These are phyloP conservation scores for Ceratocystis cacaofunesta DNA, from an alignment of 2,329 filamentous ascomycete species.

Conservation along the genomic window DNA sequence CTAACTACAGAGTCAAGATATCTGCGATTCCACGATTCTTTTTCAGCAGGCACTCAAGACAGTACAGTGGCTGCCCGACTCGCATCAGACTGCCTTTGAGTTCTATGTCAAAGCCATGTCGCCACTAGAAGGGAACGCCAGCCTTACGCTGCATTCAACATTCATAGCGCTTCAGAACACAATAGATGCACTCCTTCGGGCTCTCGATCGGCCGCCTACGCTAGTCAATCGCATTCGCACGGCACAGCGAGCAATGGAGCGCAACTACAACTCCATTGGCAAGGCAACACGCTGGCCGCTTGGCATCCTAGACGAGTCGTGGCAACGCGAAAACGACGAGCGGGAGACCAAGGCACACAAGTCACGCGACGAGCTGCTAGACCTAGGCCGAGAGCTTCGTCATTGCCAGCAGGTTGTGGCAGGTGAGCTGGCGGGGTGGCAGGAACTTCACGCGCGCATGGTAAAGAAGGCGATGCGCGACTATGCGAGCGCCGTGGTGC, in stretches of 20 bases:
- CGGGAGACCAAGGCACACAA: conserved; percentile 65
- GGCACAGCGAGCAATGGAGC: conserved; percentile 61
- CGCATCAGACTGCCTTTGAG: conserved; percentile 56
- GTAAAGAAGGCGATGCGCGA: conserved; percentile 60
- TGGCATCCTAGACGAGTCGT: conserved; percentile 70
- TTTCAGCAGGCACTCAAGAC: conserved; percentile 38
- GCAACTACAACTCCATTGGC: conserved; percentile 58
- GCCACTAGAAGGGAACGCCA: conserved; percentile 58
- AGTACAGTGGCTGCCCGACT: conserved; percentile 50
- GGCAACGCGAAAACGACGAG: conserved; percentile 68
- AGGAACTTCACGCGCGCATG: conserved; percentile 69
- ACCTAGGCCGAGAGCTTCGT: conserved; percentile 64
- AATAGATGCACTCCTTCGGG: conserved; percentile 63
- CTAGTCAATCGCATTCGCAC: conserved; percentile 64
- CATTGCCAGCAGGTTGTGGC: conserved; percentile 93
- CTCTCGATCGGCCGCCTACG: conserved; percentile 63
- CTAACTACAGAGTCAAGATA: conserved; percentile 33
- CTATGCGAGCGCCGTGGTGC: conserved; percentile 62
- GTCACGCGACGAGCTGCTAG: conserved; percentile 53
- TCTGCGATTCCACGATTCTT: conserved; percentile 49
- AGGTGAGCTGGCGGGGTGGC: conserved; percentile 82
- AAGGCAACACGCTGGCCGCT: conserved; percentile 68
- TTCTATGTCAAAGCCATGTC: conserved; percentile 52
- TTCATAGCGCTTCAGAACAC: conserved; percentile 72
- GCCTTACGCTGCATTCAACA: conserved; percentile 56